Conservation (phyloP, 2,329 filamentous ascomycete genomes). For the Parastagonospora avenae region DNA sequence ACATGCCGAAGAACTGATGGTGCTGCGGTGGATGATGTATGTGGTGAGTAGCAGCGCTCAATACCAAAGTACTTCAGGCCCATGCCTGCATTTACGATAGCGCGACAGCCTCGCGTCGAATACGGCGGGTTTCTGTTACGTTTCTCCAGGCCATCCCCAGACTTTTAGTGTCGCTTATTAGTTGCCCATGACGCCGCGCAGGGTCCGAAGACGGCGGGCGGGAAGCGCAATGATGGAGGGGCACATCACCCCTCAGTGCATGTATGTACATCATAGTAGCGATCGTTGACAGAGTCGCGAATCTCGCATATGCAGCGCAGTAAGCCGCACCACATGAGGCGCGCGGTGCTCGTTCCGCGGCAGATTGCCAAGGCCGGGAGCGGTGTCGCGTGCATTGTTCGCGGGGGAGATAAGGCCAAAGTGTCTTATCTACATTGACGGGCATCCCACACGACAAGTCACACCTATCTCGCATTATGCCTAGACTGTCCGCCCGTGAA, state of each 20-base stretch:
- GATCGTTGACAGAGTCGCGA: constrained; percentile 3
- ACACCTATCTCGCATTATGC: constrained; percentile 21
- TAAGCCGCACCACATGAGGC: neutral
- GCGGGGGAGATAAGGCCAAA: constrained; percentile 13
- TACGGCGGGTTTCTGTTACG: constrained; percentile 30
- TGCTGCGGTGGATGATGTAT: no score
- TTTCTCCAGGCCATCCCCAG: constrained; percentile 10
- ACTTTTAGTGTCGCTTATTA: constrained; percentile 30
- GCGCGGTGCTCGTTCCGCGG: neutral
- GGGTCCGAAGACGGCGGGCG: constrained; percentile 28
- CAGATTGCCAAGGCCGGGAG: constrained; percentile 25
- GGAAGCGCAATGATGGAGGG: constrained; percentile 2
- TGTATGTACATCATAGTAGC: neutral
- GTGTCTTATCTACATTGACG: constrained; percentile 23
- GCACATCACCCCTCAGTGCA: neutral
- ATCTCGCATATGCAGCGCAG: constrained; percentile 5
- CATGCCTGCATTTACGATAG: no score
- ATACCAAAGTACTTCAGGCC: no score
- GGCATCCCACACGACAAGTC: constrained; percentile 19
- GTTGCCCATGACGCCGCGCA: constrained; percentile 12
- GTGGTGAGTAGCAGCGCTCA: no score
- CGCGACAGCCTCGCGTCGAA: neutral
- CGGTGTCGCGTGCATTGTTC: constrained; percentile 20
- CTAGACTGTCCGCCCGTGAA: constrained; percentile 19
- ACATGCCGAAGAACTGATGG: no score